Percentiles rank a stretch among this genome's conserved stretches.
These are phyloP conservation scores for Prunus yedoensis DNA, from an alignment of 331 rosid genomes.

Conservation along the genomic window DNA sequence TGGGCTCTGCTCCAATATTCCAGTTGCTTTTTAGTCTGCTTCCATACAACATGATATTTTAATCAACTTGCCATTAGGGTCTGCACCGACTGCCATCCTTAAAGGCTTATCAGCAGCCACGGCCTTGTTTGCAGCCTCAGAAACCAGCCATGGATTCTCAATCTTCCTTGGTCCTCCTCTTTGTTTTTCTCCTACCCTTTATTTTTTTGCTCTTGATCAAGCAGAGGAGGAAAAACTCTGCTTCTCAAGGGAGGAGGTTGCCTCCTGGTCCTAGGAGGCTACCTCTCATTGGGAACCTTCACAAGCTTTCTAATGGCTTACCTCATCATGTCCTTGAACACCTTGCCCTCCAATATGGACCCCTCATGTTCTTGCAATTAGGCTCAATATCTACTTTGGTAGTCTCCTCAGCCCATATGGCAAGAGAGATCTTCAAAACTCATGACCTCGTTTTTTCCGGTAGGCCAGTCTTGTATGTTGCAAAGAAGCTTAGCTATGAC, in stretches of 20 bases:
- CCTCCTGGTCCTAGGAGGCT: constrained; percentile 45
- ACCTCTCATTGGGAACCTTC: constrained; percentile 54
- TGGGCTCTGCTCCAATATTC: neutral
- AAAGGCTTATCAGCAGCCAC: neutral
- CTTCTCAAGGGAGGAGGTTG: neutral
- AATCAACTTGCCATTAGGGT: neutral
- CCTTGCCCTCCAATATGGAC: constrained; percentile 34
- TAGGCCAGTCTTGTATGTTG: constrained; percentile 31
- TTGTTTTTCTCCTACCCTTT: constrained; percentile 13
- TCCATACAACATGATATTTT: no score
- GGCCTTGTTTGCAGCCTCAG: neutral
- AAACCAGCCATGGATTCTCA: neutral
- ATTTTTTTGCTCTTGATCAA: neutral
- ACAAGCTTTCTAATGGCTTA: constrained; percentile 26
- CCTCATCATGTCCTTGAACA: constrained; percentile 28
- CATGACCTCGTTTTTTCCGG: constrained; percentile 37
- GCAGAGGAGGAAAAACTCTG: neutral
- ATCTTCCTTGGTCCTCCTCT: neutral
- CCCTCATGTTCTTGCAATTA: constrained; percentile 44
- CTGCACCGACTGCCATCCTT: neutral
- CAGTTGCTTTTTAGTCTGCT: no score
- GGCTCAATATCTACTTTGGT: constrained; percentile 43
- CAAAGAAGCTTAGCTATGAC: constrained; percentile 28
- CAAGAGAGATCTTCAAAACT: constrained; percentile 42
- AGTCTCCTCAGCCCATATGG: constrained; percentile 34